These are phyloP conservation scores for Colletotrichum lindemuthianum DNA, from an alignment of 2,329 filamentous ascomycete genomes.

Conservation along the genomic window DNA sequence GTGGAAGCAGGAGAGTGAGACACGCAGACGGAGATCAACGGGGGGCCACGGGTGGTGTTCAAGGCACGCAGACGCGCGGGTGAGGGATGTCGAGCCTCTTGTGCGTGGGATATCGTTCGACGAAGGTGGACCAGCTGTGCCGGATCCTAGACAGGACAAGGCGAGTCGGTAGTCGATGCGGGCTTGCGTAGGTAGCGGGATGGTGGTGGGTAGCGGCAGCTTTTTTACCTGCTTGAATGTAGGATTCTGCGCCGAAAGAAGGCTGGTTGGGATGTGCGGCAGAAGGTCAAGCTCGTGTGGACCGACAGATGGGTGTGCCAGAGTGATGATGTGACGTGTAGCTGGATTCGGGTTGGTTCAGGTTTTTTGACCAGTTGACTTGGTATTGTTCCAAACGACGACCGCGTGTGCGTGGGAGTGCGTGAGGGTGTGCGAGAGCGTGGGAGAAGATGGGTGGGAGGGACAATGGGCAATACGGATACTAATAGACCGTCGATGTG, in stretches of 20 bases:
- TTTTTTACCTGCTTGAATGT: conserved; percentile 23
- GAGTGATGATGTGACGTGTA: conserved; percentile 37
- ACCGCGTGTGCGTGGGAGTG: conserved; percentile 11
- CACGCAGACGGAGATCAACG: conserved; percentile 26
- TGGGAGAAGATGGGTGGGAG: conserved; percentile 22
- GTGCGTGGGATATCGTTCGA: conserved; percentile 31
- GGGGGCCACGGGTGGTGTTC: background rate
- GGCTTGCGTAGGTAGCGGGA: conserved; percentile 24
- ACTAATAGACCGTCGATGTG: no score
- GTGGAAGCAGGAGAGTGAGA: conserved; percentile 28
- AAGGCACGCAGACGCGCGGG: conserved; percentile 24
- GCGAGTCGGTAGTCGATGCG: conserved; percentile 29
- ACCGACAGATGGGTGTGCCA: conserved; percentile 21
- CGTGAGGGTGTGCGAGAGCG: conserved; percentile 8
- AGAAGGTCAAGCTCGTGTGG: conserved; percentile 10
- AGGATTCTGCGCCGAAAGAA: conserved; percentile 27
- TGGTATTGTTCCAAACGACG: conserved; percentile 26
- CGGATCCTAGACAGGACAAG: conserved; percentile 21
- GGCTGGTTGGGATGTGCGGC: conserved; percentile 26
- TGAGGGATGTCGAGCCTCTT: conserved; percentile 32
- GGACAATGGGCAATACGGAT: conserved; percentile 1
- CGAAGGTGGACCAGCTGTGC: conserved; percentile 15
- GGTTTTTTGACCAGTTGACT: conserved; percentile 29
- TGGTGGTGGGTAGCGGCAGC: conserved; percentile 30
- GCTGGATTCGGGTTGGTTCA: conserved; percentile 24